Evolutionary conservation across 1,139 yeast species (phyloP), one percentile per base, ranked within the genome.

Genomic region (Sugiyamaella novakii): DNA sequence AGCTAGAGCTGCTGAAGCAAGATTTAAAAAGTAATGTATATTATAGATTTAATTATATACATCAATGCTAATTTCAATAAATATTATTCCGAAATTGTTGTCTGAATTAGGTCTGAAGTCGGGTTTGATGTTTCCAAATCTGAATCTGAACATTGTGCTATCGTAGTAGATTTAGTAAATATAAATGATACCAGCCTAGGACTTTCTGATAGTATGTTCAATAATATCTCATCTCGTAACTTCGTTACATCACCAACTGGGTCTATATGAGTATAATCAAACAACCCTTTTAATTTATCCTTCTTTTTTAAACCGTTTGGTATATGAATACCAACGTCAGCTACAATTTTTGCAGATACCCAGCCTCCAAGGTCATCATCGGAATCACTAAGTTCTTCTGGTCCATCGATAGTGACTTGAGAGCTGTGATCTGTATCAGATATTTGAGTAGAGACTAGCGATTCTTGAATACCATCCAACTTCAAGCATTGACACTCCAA

Each of bases 1-100:
- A 48, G 98, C 98, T 0, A 76, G 98, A 53, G 99, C 99, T 0
- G 97, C 96, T 0, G 98, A 92, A 65, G 96, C 94, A 0, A 76
- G 99, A 58, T 64, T 91, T 62, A 70, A 68, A 39, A 45, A 63
- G 53, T 29, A 42, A 18, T 34, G 46, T 19, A 24, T 22, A 21
- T 5, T 21, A 35, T 35, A 29, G 30, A 27, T 21, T 22, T n/a
- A 34, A 35, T 35, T 8, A 22, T 35, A 34, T n/a, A n/a, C n/a
- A n/a, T n/a, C n/a, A n/a, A n/a, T n/a, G n/a, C n/a, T n/a, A n/a
- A n/a, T n/a, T n/a, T n/a, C n/a, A n/a, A 35, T 35, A 35, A 19
- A 35, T 19, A 15, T 31, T 15, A 5, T 11, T 35, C 38, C 15
- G n/a, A n/a, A n/a, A n/a, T 35, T 15, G 38, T n/a, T 21, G 14